These are phyloP conservation scores for Prunus armeniaca DNA, from an alignment of 306 rosid species.

Conservation along the genomic window DNA sequence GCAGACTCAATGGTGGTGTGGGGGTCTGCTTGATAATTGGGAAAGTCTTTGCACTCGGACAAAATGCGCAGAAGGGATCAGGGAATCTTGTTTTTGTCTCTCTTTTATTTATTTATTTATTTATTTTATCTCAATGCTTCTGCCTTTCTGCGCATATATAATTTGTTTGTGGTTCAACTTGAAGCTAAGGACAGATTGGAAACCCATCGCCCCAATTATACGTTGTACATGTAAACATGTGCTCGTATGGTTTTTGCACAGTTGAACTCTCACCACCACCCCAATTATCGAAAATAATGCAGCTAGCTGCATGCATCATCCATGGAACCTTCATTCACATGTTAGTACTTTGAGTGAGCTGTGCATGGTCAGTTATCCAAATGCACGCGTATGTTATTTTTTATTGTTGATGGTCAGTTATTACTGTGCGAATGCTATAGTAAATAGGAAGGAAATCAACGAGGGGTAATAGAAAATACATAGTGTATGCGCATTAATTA, in stretches of 20 bases:
- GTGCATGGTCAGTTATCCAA: too few species aligned
- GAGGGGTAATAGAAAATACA: rapidly evolving
- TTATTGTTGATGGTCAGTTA: too few species aligned
- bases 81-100: conserved; percentile 46
- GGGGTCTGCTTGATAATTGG: background rate
- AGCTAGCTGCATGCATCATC: too few species aligned
- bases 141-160: background rate
- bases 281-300: too few species aligned
- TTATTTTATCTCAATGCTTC: background rate
- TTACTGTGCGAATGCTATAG: too few species aligned
- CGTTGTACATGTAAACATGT: background rate
- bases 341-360: too few species aligned
- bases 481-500: too few species aligned
- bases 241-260: background rate
- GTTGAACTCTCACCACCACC: too few species aligned
- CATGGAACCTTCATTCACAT: too few species aligned
- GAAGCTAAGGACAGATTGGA: conserved; percentile 2
- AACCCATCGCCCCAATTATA: background rate
- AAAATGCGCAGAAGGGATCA: conserved; percentile 34
- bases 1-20: background rate
- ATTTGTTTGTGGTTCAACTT: conserved; percentile 3
- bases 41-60: conserved; percentile 32
- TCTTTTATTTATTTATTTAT: background rate
- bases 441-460: rapidly evolving
- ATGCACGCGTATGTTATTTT: too few species aligned